Evolutionary conservation across 2,329 filamentous ascomycete genomes (phyloP).

Genomic region (Fusarium incarnatum): DNA sequence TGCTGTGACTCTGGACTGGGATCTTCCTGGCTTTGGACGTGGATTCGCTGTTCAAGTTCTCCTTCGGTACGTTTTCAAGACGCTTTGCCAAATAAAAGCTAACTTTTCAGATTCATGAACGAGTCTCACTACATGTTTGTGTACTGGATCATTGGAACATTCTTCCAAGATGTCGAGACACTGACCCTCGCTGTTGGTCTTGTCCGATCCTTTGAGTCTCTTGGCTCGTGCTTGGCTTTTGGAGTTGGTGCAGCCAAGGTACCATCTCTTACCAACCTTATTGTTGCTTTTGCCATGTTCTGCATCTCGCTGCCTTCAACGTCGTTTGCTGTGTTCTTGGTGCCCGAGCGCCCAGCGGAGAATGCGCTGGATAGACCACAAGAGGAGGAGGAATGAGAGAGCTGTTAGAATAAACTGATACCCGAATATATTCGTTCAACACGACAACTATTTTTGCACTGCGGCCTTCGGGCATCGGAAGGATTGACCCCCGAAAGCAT

Average conservation of each 20-base stretch:
- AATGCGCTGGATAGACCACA: slow-evolving; percentile 17
- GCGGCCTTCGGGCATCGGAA: not conserved
- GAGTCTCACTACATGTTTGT: slow-evolving; percentile 65
- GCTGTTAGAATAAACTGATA: not conserved
- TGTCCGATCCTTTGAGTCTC: slow-evolving; percentile 61
- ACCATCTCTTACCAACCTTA: slow-evolving; percentile 60
- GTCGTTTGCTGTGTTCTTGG: slow-evolving; percentile 51
- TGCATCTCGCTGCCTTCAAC: slow-evolving; percentile 55
- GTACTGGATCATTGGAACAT: slow-evolving; percentile 63
- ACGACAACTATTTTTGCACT: not conserved
- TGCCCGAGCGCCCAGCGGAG: slow-evolving; percentile 48
- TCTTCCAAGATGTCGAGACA: slow-evolving; percentile 63
- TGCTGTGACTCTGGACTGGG: slow-evolving; percentile 59
- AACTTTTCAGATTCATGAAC: slow-evolving; percentile 56
- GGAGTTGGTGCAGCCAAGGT: slow-evolving; percentile 61
- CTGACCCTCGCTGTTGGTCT: slow-evolving; percentile 62
- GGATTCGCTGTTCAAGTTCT: slow-evolving; percentile 62
- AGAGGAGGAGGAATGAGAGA: not conserved
- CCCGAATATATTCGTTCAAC: not conserved
- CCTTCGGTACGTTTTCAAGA: slow-evolving; percentile 51
- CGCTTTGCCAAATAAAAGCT: not conserved
- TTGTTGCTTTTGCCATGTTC: slow-evolving; percentile 62
- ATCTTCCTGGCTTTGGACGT: slow-evolving; percentile 56
- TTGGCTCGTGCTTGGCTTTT: slow-evolving; percentile 60
- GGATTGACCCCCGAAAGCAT: not conserved